A percentile compares a stretch with the other conserved stretches of the same genome.
Conservation (phyloP, 2,329 filamentous ascomycete species). For the Aureobasidium vineae region DNA sequence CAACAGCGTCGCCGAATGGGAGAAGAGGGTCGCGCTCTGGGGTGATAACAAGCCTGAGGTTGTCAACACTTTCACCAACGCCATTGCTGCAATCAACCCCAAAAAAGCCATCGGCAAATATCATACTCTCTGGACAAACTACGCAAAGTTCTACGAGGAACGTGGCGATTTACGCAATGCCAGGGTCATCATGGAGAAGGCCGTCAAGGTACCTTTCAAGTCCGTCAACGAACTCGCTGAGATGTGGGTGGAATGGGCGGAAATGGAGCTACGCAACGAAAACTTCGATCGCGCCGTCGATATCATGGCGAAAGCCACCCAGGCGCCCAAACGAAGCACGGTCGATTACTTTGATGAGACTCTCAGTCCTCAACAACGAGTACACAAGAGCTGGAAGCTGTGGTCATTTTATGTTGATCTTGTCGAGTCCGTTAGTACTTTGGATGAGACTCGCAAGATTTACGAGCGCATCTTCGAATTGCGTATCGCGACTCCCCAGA, state of each 20-base stretch:
- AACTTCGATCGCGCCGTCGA: constrained; percentile 93
- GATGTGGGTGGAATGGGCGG: constrained; percentile 99
- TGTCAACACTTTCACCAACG: constrained; percentile 90
- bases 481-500: constrained; percentile 95
- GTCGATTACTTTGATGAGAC: constrained; percentile 99
- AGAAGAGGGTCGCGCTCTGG: constrained; percentile 94
- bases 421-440: constrained; percentile 85
- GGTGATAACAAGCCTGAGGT: constrained; percentile 88
- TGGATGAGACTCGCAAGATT: constrained; percentile 89
- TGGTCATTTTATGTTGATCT: constrained; percentile 99
- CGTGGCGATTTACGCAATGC: constrained; percentile 82
- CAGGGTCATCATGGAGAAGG: constrained; percentile 93
- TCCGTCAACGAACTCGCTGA: constrained; percentile 95
- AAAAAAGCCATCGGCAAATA: constrained; percentile 94
- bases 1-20: constrained; percentile 94
- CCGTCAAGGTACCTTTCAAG: constrained; percentile 96
- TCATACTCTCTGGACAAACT: constrained; percentile 93
- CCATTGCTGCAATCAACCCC: constrained; percentile 87
- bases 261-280: constrained; percentile 94
- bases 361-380: constrained; percentile 87
- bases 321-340: constrained; percentile 93
- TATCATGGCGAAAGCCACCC: constrained; percentile 96
- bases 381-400: constrained; percentile 99
- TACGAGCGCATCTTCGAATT: constrained; percentile 99
- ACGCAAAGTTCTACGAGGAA: constrained; percentile 94